phyloP scores from a whole-genome alignment of 768 basidiomycete species.

The Tylopilus intermedius region DNA sequence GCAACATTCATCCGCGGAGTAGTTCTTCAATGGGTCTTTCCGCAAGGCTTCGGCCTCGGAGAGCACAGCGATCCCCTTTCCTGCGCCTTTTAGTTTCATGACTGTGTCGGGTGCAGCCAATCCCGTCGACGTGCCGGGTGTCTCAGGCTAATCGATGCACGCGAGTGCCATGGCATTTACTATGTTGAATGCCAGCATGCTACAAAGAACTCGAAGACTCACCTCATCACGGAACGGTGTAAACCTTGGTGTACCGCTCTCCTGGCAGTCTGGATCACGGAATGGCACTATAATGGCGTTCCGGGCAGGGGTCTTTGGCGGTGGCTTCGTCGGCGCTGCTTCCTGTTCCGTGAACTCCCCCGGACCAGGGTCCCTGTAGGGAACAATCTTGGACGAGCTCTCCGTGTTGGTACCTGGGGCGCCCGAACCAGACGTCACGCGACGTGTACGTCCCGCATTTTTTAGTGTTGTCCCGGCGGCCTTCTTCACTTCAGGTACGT shows the following conservation, averaged over 20 bases:
- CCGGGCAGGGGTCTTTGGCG: constrained; percentile 33
- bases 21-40: constrained; percentile 79
- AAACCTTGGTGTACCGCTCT: constrained; percentile 48
- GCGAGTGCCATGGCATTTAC: not conserved
- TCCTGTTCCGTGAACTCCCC: constrained; percentile 29
- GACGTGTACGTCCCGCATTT: constrained; percentile 53
- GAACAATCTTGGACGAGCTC: constrained; percentile 53
- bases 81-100: constrained; percentile 58
- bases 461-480: constrained; percentile 62
- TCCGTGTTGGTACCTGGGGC: constrained; percentile 10
- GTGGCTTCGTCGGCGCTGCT: constrained; percentile 28
- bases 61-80: constrained; percentile 38
- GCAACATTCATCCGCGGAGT: constrained; percentile 31
- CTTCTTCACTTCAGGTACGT: constrained; percentile 65
- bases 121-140: constrained; percentile 25
- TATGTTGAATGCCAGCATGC: constrained; percentile 3
- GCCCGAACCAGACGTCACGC: constrained; percentile 40
- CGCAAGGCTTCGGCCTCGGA: constrained; percentile 76
- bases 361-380: constrained; percentile 59
- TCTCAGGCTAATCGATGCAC: constrained; percentile 16
- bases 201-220: constrained; percentile 20
- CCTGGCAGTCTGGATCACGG: constrained; percentile 31
- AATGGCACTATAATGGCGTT: constrained; percentile 36
- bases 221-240: constrained; percentile 74
- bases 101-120: constrained; percentile 46